These are phyloP conservation scores for Hibiscus syriacus DNA, from an alignment of 345 rosid species.

Conservation along the genomic window DNA sequence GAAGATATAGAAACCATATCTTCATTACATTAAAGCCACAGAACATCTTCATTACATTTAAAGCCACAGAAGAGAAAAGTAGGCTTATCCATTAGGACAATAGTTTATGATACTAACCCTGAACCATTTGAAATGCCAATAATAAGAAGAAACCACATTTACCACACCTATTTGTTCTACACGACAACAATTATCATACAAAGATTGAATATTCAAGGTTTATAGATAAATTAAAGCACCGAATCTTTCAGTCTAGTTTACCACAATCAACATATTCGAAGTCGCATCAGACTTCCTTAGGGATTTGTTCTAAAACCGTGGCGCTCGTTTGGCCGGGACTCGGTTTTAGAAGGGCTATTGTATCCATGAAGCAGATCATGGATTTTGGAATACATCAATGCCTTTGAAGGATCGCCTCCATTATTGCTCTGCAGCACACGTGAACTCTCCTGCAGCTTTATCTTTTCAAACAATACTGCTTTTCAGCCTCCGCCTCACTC, in stretches of 20 bases:
- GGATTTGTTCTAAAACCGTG: slow-evolving; percentile 49
- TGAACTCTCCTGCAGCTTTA: slow-evolving; percentile 80
- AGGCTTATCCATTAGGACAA: background rate
- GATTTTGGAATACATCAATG: slow-evolving; percentile 62
- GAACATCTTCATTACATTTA: background rate
- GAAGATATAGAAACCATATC: too few relatives aligned
- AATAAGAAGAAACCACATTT: background rate
- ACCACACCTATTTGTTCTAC: background rate
- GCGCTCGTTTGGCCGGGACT: slow-evolving; percentile 27
- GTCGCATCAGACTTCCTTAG: slow-evolving; percentile 16
- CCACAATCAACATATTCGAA: too few relatives aligned
- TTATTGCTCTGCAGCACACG: slow-evolving; percentile 46
- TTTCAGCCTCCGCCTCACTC: slow-evolving; percentile 98
- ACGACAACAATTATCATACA: background rate
- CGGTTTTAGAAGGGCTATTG: slow-evolving; percentile 36
- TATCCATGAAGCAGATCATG: slow-evolving; percentile 58
- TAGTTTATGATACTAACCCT: background rate
- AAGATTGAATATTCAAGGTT: background rate
- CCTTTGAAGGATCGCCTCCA: slow-evolving; percentile 51
- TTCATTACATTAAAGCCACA: too few relatives aligned
- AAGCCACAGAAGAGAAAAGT: too few relatives aligned
- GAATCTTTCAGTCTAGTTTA: too few relatives aligned
- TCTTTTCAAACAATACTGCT: slow-evolving; percentile 89
- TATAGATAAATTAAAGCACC: too few relatives aligned
- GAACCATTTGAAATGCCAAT: background rate